Percentiles rank a stretch among this genome's conserved stretches.
These are phyloP conservation scores for Globisporangium sylvaticum DNA, from an alignment of 352 stramenopile species.

Conservation along the genomic window DNA sequence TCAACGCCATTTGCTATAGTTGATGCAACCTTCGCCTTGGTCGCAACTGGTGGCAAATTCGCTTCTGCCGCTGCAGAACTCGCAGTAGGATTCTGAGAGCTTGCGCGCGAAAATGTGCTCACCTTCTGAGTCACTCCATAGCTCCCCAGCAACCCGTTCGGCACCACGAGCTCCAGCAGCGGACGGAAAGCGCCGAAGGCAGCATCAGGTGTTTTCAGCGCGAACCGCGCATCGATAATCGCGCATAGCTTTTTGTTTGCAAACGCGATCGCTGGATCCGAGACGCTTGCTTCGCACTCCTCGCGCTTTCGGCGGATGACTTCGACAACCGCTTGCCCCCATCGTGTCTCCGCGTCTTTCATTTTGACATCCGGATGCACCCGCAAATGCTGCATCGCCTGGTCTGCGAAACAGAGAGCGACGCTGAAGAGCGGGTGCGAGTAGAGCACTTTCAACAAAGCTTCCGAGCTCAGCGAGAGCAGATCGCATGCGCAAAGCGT, in stretches of 20 bases:
- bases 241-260: constrained; percentile 24
- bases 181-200: constrained; percentile 33
- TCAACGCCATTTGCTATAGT: neutral
- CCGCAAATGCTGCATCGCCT: constrained; percentile 21
- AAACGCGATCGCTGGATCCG: neutral
- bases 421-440: constrained; percentile 35
- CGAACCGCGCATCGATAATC: constrained; percentile 25
- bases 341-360: constrained; percentile 34
- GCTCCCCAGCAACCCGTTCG: constrained; percentile 39
- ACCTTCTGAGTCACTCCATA: constrained; percentile 1
- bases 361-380: constrained; percentile 9
- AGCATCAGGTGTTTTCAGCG: constrained; percentile 26
- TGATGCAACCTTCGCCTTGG: neutral
- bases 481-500: constrained; percentile 56
- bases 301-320: constrained; percentile 31
- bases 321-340: constrained; percentile 30
- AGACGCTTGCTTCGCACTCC: constrained; percentile 9
- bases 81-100: neutral
- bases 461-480: constrained; percentile 42
- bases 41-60: neutral
- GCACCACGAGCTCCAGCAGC: constrained; percentile 49
- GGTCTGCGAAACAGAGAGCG: constrained; percentile 37
- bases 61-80: neutral
- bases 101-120: neutral
- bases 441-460: constrained; percentile 37